Conservation (phyloP, 169 alveolate genomes). For the Plasmodium blacklocki region DNA sequence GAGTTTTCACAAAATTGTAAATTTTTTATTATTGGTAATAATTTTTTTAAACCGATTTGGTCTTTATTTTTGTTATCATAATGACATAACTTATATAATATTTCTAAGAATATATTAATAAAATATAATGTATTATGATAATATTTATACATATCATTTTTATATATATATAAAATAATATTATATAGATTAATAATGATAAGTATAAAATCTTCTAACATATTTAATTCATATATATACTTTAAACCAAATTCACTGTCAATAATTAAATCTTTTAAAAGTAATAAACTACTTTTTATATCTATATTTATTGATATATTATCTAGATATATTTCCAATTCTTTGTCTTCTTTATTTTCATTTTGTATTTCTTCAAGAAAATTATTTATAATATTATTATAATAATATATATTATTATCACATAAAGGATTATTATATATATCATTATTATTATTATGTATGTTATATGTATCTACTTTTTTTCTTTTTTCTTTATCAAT, state of each 20-base stretch:
- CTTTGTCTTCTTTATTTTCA: neutral
- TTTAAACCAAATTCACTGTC: constrained; percentile 60
- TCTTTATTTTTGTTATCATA: neutral
- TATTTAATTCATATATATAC: constrained; percentile 53
- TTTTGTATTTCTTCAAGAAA: neutral
- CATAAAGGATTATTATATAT: neutral
- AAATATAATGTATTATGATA: constrained; percentile 30
- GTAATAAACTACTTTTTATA: constrained; percentile 50
- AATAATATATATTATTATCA: neutral
- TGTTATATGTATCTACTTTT: neutral
- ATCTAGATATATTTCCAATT: constrained; percentile 43
- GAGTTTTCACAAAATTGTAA: constrained; percentile 27
- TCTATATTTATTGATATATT: constrained; percentile 51
- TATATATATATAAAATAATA: constrained; percentile 42
- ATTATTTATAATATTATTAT: neutral
- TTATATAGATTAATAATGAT: constrained; percentile 51
- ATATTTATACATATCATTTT: constrained; percentile 18
- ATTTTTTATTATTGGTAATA: constrained; percentile 20
- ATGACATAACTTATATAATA: constrained; percentile 19
- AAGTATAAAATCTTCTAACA: constrained; percentile 38
- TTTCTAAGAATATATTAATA: constrained; percentile 29
- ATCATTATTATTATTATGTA: neutral
- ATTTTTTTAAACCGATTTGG: constrained; percentile 12
- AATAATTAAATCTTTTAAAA: constrained; percentile 41
- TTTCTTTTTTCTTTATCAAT: neutral